Evolutionary conservation across 768 basidiomycete genomes (phyloP), one percentile per base, ranked within the genome.

Genomic region (Collybia nuda): DNA sequence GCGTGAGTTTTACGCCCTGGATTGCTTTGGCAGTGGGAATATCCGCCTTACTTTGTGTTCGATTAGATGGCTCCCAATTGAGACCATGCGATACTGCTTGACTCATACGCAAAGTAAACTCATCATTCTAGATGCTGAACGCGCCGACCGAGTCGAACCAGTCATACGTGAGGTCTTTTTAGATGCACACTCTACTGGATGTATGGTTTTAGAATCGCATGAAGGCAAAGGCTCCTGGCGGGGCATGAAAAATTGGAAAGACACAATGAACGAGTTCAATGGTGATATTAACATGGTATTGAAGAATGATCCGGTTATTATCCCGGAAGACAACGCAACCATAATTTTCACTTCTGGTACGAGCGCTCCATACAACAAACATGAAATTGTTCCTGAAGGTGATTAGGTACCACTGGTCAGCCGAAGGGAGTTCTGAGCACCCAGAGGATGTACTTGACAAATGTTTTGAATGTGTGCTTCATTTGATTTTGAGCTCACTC

Each of bases 371-470:
- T 4, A 15, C 41, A 32, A 32, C 32, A 14, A 11, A 32, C 28
- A 32, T 32, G 12, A 43, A 22, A 7, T 26, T 44, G 12, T 14
- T 44, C n/a, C 21, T 36, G 45, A 18, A 47, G 23, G 22, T 26
- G 15, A 7, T 3, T 61, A 67, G 63, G 63, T 6, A 71, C 73
- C 35, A 64, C 62, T 51, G 69, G 70, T 48, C 48, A 56, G 32
- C 60, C 60, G 38, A 72, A 84, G 55, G 82, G 79, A 15, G 82
- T 84, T 7, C 58, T 81, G 38, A 74, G 73, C 40, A 78, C 79
- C 2, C 78, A 82, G 39, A 68, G 81, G 18, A 69, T 69, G 56
- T 78, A 69, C 52, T 56, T 81, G 36, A 73, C 78, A 0, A 80
- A 80, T 56, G 40, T 71, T 1, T 61, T 71, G n/a, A 80, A 79